These are phyloP conservation scores for Yarrowia sp. DNA, from an alignment of 805 yeast species.

Conservation along the genomic window DNA sequence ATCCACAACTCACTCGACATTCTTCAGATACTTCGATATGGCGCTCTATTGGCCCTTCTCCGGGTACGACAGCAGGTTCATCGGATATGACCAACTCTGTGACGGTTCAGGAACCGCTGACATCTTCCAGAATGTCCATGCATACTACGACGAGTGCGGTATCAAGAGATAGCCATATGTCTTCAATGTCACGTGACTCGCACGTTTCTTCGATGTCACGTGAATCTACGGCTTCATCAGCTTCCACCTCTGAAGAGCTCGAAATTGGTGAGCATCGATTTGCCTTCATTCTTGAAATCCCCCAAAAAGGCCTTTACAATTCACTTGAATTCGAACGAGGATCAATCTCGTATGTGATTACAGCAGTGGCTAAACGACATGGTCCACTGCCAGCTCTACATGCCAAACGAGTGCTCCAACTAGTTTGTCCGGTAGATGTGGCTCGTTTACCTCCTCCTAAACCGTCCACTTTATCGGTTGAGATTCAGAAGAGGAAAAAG, in stretches of 20 bases:
- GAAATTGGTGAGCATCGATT: slow-evolving; percentile 73
- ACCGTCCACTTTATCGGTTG: slow-evolving; percentile 62
- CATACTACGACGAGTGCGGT: neutral
- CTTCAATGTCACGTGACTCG: neutral
- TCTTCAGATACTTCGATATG: slow-evolving; percentile 2
- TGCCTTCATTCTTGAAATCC: slow-evolving; percentile 81
- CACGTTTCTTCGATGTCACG: neutral
- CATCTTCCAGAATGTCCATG: slow-evolving; percentile 2
- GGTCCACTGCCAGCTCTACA: slow-evolving; percentile 31
- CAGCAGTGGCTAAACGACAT: slow-evolving; percentile 43
- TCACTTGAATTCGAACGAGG: slow-evolving; percentile 83
- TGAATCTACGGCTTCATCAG: neutral
- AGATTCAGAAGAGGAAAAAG: slow-evolving; percentile 46
- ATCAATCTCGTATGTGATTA: slow-evolving; percentile 64
- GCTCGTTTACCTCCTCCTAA: slow-evolving; percentile 62
- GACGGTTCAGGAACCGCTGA: neutral
- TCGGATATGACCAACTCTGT: neutral
- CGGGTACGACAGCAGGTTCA: neutral
- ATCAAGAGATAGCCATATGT: neutral
- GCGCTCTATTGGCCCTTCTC: neutral
- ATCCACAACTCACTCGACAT: neutral
- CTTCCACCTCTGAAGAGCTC: neutral
- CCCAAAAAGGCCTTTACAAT: slow-evolving; percentile 67
- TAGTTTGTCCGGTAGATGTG: slow-evolving; percentile 75
- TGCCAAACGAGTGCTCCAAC: slow-evolving; percentile 58